Evolutionary conservation across 129 eudicot genomes (phyloP), one percentile per base, ranked within the genome.

Genomic region (Kitagawia praeruptora): DNA sequence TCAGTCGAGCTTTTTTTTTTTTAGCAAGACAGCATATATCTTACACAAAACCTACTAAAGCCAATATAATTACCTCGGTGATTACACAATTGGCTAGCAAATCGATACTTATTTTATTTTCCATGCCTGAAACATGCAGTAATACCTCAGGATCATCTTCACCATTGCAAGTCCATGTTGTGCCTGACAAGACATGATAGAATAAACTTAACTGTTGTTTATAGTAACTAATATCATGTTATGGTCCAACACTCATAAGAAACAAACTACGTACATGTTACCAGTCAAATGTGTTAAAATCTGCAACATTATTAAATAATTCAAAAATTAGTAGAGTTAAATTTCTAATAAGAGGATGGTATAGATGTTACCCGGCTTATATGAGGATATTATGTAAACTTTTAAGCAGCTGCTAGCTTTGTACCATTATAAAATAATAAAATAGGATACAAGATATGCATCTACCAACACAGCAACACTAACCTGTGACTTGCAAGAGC

Each of bases 401-500:
- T 51, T 51, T 18, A 51, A 15, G 58, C 7, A 51, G 34, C 34
- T 31, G 58, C 58, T 45, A 45, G 11, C 48, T 51, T 15, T 51
- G 58, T 48, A 15, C 53, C 19, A 51, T 15, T 51, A 51, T 51
- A 51, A 51, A 51, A 15, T 31, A 31, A 31, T 31, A 31, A 31
- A 31, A 31, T 31, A 31, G 34, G 34, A 31, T 31, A 31, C 4
- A 8, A 56, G 0, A 56, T 56, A 56, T 56, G 64, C 64, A 56
- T 21, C 64, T 21, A 23, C 11, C 27, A 38, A 49, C 76, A 70
- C 38, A 56, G 27, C 56, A 78, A 9, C 75, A 81, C 84, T 49
- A 54, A 91, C 98, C 96, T 85, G 87, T 87, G 67, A 94, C 88
- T 90, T 87, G 92, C 80, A 84, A 78, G 70, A 94, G 97, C 80